Evolutionary conservation across 1,284 basidiomycete species (phyloP).

Genomic region (Ceratobasidium theobromae): DNA sequence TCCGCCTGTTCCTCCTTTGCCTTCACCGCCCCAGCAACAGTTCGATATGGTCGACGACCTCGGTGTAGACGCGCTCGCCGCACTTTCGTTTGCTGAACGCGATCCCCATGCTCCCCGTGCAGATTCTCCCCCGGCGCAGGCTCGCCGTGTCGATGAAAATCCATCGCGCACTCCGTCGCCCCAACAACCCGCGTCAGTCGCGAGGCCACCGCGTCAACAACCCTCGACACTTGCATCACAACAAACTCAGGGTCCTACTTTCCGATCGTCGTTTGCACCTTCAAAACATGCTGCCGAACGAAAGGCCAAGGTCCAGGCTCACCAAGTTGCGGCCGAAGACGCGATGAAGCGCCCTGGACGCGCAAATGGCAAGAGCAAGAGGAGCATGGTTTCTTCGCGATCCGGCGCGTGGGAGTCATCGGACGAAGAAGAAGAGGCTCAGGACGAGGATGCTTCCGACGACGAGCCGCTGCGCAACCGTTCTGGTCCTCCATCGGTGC

Average conservation of each 20-base stretch:
- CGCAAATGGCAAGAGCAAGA: conserved; percentile 53
- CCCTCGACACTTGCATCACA: conserved; percentile 6
- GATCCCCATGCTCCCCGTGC: conserved; percentile 45
- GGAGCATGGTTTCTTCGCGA: conserved; percentile 49
- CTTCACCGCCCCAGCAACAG: conserved; percentile 16
- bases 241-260: conserved; percentile 49
- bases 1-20: conserved; percentile 17
- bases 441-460: conserved; percentile 68
- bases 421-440: conserved; percentile 79
- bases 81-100: conserved; percentile 68
- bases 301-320: conserved; percentile 77
- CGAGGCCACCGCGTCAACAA: conserved; percentile 30
- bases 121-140: conserved; percentile 34
- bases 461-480: conserved; percentile 43
- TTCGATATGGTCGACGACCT: conserved; percentile 46
- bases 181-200: conserved; percentile 26
- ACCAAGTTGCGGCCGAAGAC: conserved; percentile 74
- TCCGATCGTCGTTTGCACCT: conserved; percentile 75
- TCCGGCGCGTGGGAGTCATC: conserved; percentile 70
- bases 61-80: conserved; percentile 71
- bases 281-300: conserved; percentile 79
- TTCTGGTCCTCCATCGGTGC: conserved; percentile 42
- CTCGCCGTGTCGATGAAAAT: conserved; percentile 29
- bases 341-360: conserved; percentile 72
- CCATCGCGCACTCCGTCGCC: conserved; percentile 33